A percentile compares a stretch with the other conserved stretches of the same genome.
These are phyloP conservation scores for Pezicula radicicola DNA, from an alignment of 2,329 filamentous ascomycete genomes.

Conservation along the genomic window DNA sequence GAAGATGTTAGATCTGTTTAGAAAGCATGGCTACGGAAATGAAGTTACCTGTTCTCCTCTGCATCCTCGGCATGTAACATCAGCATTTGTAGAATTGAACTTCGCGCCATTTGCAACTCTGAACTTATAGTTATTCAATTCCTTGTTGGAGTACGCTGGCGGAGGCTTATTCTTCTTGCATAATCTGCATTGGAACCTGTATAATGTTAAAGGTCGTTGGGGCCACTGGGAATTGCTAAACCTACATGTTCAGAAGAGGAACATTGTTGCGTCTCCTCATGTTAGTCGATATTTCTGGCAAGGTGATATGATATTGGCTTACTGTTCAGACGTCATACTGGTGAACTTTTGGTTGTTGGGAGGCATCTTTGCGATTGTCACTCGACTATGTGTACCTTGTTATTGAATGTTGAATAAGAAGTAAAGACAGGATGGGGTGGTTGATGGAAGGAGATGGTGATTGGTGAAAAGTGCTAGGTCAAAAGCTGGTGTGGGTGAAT, in stretches of 20 bases:
- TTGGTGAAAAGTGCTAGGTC: not conserved
- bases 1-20: conserved; percentile 18
- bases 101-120: conserved; percentile 7
- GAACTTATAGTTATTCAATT: conserved; percentile 32
- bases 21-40: not conserved
- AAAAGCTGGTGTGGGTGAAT: no score
- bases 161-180: conserved; percentile 38
- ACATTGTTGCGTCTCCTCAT: conserved; percentile 4
- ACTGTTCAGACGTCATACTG: not conserved
- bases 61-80: conserved; percentile 2
- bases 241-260: conserved; percentile 6
- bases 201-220: conserved; percentile 2
- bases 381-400: not conserved
- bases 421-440: not conserved
- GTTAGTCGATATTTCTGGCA: not conserved
- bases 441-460: not conserved
- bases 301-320: not conserved
- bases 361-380: conserved; percentile 2
- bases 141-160: conserved; percentile 39
- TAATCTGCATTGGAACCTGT: conserved; percentile 41
- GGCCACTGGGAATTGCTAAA: not conserved
- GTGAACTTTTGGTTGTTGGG: not conserved
- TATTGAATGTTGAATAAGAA: not conserved
- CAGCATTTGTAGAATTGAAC: conserved; percentile 13
- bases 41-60: not conserved